These are phyloP conservation scores for Camellia sinensis DNA, from an alignment of 148 eudicot species.

Conservation along the genomic window DNA sequence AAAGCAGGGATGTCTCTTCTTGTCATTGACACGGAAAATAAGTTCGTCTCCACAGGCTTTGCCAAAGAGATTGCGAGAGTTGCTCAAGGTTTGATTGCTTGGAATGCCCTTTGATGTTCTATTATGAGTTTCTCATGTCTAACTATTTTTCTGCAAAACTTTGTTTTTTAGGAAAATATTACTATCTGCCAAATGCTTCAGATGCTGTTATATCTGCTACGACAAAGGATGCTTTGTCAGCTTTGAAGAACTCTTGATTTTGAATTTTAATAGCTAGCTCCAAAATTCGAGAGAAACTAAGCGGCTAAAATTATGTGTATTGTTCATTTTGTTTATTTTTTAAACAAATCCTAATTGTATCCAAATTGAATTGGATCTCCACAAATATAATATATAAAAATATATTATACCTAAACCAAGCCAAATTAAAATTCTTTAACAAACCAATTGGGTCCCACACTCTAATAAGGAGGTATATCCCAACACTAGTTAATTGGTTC, in stretches of 20 bases:
- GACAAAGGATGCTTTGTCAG: conserved; percentile 84
- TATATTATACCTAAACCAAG: no score
- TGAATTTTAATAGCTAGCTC: not conserved
- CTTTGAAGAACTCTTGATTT: conserved; percentile 65
- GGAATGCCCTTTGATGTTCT: not conserved
- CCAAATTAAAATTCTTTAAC: no score
- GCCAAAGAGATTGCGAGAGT: conserved; percentile 98
- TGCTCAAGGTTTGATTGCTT: conserved; percentile 66
- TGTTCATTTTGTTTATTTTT: not conserved
- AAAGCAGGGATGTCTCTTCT: conserved; percentile 97
- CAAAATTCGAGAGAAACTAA: not conserved
- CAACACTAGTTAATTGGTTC: no score
- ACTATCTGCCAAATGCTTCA: conserved; percentile 97
- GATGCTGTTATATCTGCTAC: conserved; percentile 94
- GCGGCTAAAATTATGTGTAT: not conserved
- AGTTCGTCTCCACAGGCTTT: conserved; percentile 96
- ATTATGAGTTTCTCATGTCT: conserved; percentile 5
- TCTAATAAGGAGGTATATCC: no score
- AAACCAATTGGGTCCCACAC: no score
- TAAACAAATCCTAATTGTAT: no score
- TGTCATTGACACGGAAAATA: conserved; percentile 95
- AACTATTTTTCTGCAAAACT: not conserved
- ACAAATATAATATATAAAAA: no score
- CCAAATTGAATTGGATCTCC: no score
- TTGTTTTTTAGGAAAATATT: conserved; percentile 75